Evolutionary conservation across 73 alveolate species (phyloP).

Genomic region (Blepharisma japonicum): DNA sequence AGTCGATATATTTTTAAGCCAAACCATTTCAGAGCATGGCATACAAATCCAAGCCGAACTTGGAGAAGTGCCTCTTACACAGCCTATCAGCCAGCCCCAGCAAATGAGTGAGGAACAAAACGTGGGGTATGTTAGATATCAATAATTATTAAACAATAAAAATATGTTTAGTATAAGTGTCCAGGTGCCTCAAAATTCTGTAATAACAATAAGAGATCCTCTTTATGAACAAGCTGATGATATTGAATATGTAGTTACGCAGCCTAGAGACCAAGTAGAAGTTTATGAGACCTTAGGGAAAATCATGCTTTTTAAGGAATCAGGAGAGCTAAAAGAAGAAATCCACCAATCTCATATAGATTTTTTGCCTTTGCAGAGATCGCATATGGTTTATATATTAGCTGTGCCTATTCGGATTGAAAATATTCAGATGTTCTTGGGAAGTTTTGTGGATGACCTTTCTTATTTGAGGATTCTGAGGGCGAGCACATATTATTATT

Average conservation of each 20-base stretch:
- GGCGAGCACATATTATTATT: neutral
- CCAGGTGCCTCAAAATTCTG: no score
- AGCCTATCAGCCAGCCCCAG: no score
- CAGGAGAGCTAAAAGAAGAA: neutral
- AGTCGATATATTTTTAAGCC: neutral
- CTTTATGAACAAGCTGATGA: no score
- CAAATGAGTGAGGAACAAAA: no score
- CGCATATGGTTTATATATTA: neutral
- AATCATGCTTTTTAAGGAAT: no score
- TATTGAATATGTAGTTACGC: no score
- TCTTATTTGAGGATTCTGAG: neutral
- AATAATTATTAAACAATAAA: no score
- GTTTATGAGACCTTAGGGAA: no score
- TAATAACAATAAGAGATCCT: no score
- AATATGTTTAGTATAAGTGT: no score
- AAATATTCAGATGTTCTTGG: neutral
- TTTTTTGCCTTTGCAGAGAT: slow-evolving; percentile 7
- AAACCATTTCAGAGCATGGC: neutral
- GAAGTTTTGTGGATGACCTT: neutral
- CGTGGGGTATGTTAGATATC: no score
- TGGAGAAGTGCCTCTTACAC: neutral
- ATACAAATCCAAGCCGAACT: neutral
- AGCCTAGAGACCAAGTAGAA: no score
- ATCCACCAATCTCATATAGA: neutral
- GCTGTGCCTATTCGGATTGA: neutral